A percentile compares a stretch with the other conserved stretches of the same genome.
Evolutionary conservation across 352 stramenopile genomes (phyloP).

Genomic region (Phytophthora macrochlamydospora): DNA sequence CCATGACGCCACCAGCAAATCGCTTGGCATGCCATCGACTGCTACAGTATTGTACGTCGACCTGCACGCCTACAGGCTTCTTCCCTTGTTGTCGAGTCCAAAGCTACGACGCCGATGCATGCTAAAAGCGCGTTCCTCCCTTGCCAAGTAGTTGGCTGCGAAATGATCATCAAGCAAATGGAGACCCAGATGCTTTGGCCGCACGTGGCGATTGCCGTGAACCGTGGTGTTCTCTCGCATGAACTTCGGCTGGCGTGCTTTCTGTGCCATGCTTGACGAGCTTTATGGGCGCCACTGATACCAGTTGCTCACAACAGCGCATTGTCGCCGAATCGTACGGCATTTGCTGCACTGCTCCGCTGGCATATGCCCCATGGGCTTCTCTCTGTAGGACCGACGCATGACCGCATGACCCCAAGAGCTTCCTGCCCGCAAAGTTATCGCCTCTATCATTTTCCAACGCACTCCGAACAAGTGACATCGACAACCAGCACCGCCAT

Average conservation of each 20-base stretch:
- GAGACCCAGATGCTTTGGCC: conserved; percentile 24
- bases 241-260: conserved; percentile 26
- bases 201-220: conserved; percentile 19
- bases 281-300: conserved; percentile 8
- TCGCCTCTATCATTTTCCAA: conserved; percentile 18
- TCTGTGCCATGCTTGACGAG: conserved; percentile 6
- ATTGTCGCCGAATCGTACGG: conserved; percentile 9
- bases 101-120: conserved; percentile 11
- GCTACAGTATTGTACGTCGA: background rate
- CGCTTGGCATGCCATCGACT: conserved; percentile 3
- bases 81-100: background rate
- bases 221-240: conserved; percentile 10
- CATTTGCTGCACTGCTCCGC: conserved; percentile 5
- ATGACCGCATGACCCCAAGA: no score
- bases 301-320: conserved; percentile 11
- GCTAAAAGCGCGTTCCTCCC: conserved; percentile 2
- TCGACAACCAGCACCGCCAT: conserved; percentile 9
- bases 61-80: background rate
- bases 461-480: conserved; percentile 4
- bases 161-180: background rate
- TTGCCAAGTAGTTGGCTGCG: conserved; percentile 7
- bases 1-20: conserved; percentile 13
- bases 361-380: conserved; percentile 8
- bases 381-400: background rate
- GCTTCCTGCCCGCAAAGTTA: no score